These are phyloP conservation scores for Phylloporus sp. DNA, from an alignment of 768 basidiomycete species.

Conservation along the genomic window DNA sequence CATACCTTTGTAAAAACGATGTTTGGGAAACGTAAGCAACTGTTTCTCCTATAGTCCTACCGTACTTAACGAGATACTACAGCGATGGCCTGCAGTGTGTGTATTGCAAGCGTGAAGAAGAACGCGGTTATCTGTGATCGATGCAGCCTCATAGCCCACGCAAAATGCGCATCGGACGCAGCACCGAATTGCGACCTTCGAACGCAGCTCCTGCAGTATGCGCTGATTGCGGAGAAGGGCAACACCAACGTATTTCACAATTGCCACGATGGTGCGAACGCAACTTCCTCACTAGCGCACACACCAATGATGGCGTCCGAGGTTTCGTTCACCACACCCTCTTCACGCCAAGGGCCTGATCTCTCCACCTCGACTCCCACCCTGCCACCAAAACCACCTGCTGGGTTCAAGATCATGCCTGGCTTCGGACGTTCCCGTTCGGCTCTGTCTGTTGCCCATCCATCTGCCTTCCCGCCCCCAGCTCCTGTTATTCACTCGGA, in stretches of 20 bases:
- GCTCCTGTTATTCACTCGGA: constrained; percentile 20
- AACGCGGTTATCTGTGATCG: constrained; percentile 83
- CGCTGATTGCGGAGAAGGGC: constrained; percentile 72
- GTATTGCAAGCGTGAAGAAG: constrained; percentile 75
- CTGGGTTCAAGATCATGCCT: constrained; percentile 61
- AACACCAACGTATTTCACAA: constrained; percentile 54
- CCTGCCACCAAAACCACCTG: constrained; percentile 42
- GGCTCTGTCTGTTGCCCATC: constrained; percentile 43
- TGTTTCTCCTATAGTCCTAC: not conserved
- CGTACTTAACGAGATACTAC: constrained; percentile 9
- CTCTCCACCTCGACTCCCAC: constrained; percentile 29
- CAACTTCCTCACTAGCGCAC: not conserved
- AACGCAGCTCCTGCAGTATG: constrained; percentile 72
- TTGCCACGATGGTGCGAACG: constrained; percentile 42
- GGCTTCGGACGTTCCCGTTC: constrained; percentile 64
- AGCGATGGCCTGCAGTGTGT: constrained; percentile 90
- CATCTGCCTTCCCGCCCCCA: constrained; percentile 31
- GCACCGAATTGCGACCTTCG: constrained; percentile 81
- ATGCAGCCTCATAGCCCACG: constrained; percentile 86
- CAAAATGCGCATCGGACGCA: constrained; percentile 68
- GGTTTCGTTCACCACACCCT: constrained; percentile 46
- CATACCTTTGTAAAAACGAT: constrained; percentile 91
- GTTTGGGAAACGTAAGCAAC: constrained; percentile 80
- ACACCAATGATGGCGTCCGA: constrained; percentile 49
- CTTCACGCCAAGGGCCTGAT: constrained; percentile 49